phyloP scores from a whole-genome alignment of 2,329 filamentous ascomycete species.

The Talaromyces sp. region DNA sequence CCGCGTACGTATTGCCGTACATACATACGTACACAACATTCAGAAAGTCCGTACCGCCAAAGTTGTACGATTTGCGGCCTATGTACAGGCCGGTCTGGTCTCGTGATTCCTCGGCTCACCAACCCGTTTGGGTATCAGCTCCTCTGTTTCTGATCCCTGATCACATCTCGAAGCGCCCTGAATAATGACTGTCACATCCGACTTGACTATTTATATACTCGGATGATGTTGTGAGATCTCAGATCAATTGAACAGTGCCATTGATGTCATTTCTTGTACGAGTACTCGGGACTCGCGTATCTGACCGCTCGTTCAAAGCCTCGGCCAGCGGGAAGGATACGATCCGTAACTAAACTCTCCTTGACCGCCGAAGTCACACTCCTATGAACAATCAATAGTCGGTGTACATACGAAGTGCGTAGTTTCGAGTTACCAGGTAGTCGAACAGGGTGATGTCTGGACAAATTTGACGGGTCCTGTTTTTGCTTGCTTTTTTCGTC shows the following conservation, averaged over 20 bases:
- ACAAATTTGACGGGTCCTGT: neutral
- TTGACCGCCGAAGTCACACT: neutral
- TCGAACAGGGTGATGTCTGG: neutral
- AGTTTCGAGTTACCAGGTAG: neutral
- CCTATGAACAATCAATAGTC: neutral
- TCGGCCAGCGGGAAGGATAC: neutral
- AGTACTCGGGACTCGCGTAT: neutral
- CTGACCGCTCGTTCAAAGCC: conserved; percentile 2
- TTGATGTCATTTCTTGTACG: neutral
- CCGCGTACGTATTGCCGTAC: neutral
- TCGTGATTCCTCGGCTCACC: conserved; percentile 11
- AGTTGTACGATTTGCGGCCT: neutral
- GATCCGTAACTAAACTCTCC: neutral
- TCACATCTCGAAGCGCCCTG: conserved; percentile 1
- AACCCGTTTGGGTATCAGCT: conserved; percentile 1
- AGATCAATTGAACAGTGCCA: too few species aligned
- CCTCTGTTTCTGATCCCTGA: neutral
- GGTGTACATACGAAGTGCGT: neutral
- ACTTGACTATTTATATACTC: neutral
- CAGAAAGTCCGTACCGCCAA: neutral
- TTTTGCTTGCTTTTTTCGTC: neutral
- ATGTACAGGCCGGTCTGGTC: neutral
- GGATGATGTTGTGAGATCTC: neutral
- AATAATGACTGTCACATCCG: neutral
- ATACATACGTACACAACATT: neutral